Percentiles rank a stretch among this genome's conserved stretches.
phyloP scores from a whole-genome alignment of 2,329 filamentous ascomycete genomes.

The Pyrenochaeta sp. region DNA sequence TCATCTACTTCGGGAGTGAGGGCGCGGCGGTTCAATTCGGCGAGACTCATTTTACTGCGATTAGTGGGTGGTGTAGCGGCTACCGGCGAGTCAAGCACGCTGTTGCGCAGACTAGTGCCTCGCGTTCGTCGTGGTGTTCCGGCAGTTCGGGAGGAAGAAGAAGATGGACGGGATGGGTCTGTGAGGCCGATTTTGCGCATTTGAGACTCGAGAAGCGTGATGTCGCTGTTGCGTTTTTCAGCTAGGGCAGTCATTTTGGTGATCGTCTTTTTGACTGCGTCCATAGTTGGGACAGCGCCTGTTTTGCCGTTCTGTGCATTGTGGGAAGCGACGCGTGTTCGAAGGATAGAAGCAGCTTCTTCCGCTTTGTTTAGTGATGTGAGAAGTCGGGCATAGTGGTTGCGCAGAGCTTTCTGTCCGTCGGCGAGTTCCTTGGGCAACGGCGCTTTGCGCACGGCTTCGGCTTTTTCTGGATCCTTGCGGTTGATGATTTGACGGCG shows the following conservation, averaged over 20 bases:
- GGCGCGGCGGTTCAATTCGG: conserved; percentile 38
- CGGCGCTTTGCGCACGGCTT: conserved; percentile 73
- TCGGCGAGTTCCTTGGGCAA: conserved; percentile 84
- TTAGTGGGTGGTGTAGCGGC: conserved; percentile 47
- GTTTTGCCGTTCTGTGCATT: conserved; percentile 57
- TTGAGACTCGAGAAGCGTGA: conserved; percentile 88
- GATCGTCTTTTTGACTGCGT: conserved; percentile 91
- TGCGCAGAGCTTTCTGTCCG: conserved; percentile 83
- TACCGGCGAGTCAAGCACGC: conserved; percentile 40
- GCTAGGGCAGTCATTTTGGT: conserved; percentile 91
- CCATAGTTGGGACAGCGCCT: conserved; percentile 76
- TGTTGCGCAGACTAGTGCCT: conserved; percentile 21
- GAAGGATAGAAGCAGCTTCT: conserved; percentile 79
- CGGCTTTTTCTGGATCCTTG: conserved; percentile 71
- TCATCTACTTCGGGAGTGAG: conserved; percentile 40
- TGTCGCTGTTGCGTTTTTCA: conserved; percentile 87
- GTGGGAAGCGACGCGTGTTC: conserved; percentile 74
- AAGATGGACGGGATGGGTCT: conserved; percentile 32
- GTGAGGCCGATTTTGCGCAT: conserved; percentile 71
- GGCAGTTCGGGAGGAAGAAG: conserved; percentile 27
- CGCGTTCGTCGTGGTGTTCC: conserved; percentile 30
- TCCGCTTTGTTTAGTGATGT: conserved; percentile 80
- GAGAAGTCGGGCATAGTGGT: conserved; percentile 76
- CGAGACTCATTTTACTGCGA: conserved; percentile 43
- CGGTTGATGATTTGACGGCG: conserved; percentile 76